Evolutionary conservation across 176 grass and related monocot species (phyloP).

Genomic region (Cymbopogon citratus): DNA sequence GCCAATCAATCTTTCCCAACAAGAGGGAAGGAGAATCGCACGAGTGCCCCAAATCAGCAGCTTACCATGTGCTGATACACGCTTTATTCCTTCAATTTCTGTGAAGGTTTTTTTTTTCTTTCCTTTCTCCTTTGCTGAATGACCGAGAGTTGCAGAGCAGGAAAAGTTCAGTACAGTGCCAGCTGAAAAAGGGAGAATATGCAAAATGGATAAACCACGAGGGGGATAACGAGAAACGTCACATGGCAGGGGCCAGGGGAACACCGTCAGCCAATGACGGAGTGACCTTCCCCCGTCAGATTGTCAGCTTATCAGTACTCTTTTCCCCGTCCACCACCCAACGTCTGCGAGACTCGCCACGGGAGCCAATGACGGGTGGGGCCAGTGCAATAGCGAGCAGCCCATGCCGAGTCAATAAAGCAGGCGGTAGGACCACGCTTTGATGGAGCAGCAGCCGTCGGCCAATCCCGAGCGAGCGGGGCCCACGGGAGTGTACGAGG

Average conservation of each 20-base stretch:
- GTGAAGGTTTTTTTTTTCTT: too few relatives aligned
- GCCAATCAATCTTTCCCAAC: background rate
- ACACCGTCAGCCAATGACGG: background rate
- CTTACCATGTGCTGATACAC: background rate
- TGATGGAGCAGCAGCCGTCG: background rate
- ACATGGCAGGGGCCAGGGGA: background rate
- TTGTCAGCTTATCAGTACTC: background rate
- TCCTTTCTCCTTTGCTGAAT: background rate
- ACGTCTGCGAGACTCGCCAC: rapidly evolving
- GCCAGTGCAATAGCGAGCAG: rapidly evolving
- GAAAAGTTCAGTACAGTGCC: background rate
- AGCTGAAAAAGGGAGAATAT: background rate
- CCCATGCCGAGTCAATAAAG: background rate
- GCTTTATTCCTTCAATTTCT: too few relatives aligned
- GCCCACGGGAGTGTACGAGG: conserved; percentile 34
- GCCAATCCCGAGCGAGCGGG: background rate
- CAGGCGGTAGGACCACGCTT: background rate
- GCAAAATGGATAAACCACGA: background rate
- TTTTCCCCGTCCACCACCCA: background rate
- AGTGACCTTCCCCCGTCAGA: background rate
- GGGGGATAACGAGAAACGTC: background rate
- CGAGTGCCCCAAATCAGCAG: background rate
- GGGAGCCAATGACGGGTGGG: background rate
- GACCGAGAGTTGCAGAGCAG: background rate
- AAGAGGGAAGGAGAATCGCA: background rate